Evolutionary conservation across 257 asterid genomes (phyloP).

Genomic region (Salvia miltiorrhiza): DNA sequence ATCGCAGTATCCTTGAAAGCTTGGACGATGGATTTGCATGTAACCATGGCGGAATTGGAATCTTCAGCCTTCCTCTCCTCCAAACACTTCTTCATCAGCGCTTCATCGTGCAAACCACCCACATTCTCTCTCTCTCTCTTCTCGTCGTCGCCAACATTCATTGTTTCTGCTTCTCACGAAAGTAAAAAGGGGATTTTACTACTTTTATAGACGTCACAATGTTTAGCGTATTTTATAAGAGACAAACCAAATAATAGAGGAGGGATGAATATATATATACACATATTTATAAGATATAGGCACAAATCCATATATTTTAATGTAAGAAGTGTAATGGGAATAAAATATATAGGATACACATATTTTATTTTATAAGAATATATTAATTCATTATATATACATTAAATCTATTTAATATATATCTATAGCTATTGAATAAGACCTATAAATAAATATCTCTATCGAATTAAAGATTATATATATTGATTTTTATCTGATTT

Average conservation of each 20-base stretch:
- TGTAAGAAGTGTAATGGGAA: too few species aligned
- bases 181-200: neutral
- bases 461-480: too few species aligned
- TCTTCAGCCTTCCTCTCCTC: slow-evolving; percentile 34
- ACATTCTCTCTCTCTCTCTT: slow-evolving; percentile 22
- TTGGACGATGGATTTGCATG: slow-evolving; percentile 35
- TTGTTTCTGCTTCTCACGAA: neutral
- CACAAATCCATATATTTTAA: too few species aligned
- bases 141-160: slow-evolving; percentile 6
- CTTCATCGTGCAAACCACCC: slow-evolving; percentile 24
- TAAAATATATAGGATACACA: too few species aligned
- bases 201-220: neutral
- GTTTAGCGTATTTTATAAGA: neutral
- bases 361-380: too few species aligned
- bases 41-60: slow-evolving; percentile 21
- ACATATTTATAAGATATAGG: too few species aligned
- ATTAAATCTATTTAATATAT: too few species aligned
- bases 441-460: too few species aligned
- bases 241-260: neutral
- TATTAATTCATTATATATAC: too few species aligned
- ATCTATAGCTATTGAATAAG: too few species aligned
- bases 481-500: too few species aligned
- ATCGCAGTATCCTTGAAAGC: slow-evolving; percentile 18
- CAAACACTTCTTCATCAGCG: slow-evolving; percentile 38
- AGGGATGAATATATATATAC: neutral